Evolutionary conservation across 805 yeast genomes (phyloP).

Genomic region (Yarrowia keelungensis): DNA sequence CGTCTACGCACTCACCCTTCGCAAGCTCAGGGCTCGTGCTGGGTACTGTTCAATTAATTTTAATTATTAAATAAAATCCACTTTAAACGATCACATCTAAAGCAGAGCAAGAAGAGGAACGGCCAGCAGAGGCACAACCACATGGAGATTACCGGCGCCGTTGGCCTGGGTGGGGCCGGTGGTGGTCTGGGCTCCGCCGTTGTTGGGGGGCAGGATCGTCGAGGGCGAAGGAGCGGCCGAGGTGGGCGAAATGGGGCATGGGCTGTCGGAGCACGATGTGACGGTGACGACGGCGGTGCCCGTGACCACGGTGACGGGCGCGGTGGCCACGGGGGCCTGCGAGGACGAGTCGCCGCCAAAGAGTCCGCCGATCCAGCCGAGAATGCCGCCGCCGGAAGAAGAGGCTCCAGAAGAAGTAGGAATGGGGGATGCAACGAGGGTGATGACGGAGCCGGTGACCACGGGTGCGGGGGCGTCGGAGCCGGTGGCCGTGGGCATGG

Average conservation of each 20-base stretch:
- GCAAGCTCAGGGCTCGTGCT: no score
- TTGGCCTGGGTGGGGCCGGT: constrained; percentile 31
- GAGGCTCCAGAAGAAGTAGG: constrained; percentile 20
- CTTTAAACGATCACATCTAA: background rate
- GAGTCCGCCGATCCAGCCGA: constrained; percentile 34
- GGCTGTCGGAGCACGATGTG: constrained; percentile 38
- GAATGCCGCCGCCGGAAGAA: constrained; percentile 27
- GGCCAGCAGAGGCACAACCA: constrained; percentile 15
- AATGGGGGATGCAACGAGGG: constrained; percentile 27
- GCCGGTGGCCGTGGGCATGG: constrained; percentile 34
- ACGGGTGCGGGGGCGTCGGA: constrained; percentile 18
- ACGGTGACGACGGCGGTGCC: constrained; percentile 36
- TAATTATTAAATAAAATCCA: constrained; percentile 13
- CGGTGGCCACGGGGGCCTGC: constrained; percentile 39
- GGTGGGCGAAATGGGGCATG: constrained; percentile 20
- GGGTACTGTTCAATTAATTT: background rate
- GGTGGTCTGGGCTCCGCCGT: constrained; percentile 4
- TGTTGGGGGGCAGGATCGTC: constrained; percentile 22
- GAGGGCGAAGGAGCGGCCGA: constrained; percentile 16
- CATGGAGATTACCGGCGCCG: constrained; percentile 10
- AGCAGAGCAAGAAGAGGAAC: constrained; percentile 36
- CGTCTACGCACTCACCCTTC: no score
- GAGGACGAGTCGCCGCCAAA: constrained; percentile 39
- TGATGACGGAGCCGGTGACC: constrained; percentile 36
- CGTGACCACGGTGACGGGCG: constrained; percentile 39